Conservation (phyloP, 495 filamentous ascomycete species). For the Podospora fimiseda region DNA sequence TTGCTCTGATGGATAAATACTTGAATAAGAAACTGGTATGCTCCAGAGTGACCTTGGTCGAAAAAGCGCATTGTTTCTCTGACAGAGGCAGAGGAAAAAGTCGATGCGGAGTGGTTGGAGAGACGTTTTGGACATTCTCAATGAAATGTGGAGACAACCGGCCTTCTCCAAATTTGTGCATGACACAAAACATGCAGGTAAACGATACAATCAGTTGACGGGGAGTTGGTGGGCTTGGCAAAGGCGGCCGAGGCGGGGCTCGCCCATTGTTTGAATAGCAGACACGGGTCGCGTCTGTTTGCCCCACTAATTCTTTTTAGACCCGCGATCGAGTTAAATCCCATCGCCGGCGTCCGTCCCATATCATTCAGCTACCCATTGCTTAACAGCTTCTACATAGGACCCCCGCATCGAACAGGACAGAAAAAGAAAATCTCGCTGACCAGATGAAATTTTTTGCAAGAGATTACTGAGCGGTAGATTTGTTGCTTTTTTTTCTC, state of each 20-base stretch:
- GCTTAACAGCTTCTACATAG: background rate
- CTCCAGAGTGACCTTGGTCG: too few species aligned
- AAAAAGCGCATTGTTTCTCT: too few species aligned
- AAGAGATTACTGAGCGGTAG: too few species aligned
- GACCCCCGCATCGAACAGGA: background rate
- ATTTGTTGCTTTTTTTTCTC: too few species aligned
- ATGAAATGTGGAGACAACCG: background rate
- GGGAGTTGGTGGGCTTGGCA: background rate
- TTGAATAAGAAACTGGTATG: too few species aligned
- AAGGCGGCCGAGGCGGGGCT: background rate
- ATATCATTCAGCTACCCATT: background rate
- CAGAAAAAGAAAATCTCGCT: background rate
- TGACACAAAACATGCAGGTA: background rate
- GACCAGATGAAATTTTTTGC: background rate
- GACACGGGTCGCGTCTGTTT: constrained; percentile 1
- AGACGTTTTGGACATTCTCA: background rate
- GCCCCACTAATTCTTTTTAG: too few species aligned
- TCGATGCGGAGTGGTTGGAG: background rate
- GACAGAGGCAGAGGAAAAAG: background rate
- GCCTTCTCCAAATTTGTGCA: background rate
- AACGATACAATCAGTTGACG: background rate
- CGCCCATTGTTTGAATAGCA: background rate
- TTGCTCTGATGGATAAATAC: too few species aligned
- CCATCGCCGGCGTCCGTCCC: background rate
- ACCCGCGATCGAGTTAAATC: constrained; percentile 6